A percentile compares a stretch with the other conserved stretches of the same genome.
Conservation (phyloP, 106 monocot species). For the Iris macrosiphon region DNA sequence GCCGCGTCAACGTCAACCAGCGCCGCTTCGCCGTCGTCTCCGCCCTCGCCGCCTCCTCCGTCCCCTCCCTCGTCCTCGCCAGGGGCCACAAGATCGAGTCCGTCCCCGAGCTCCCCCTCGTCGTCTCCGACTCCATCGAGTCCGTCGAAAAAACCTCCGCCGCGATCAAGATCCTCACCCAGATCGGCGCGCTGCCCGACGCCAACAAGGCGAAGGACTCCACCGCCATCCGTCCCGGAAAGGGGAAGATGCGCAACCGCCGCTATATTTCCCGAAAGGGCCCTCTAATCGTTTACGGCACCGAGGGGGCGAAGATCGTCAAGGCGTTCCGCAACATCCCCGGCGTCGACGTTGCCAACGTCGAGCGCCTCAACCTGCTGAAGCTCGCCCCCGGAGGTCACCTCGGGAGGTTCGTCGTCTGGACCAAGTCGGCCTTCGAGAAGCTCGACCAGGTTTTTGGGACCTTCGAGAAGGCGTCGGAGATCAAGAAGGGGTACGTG, state of each 20-base stretch:
- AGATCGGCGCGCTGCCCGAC: conserved; percentile 62
- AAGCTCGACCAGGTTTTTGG: conserved; percentile 73
- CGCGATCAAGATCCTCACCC: conserved; percentile 63
- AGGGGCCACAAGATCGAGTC: conserved; percentile 37
- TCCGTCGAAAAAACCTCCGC: conserved; percentile 56
- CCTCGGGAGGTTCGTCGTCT: conserved; percentile 65
- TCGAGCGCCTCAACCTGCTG: conserved; percentile 69
- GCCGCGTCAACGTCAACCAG: conserved; percentile 45
- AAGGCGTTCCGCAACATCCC: conserved; percentile 88
- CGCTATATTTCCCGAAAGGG: conserved; percentile 61
- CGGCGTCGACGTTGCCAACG: conserved; percentile 74
- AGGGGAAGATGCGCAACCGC: conserved; percentile 84
- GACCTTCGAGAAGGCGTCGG: conserved; percentile 58
- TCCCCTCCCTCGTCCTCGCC: conserved; percentile 57
- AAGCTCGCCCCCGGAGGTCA: conserved; percentile 82
- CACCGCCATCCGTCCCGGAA: conserved; percentile 57
- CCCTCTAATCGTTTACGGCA: conserved; percentile 72
- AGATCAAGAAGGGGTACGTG: conserved; percentile 67
- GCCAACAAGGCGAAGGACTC: conserved; percentile 79
- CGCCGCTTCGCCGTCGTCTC: conserved; percentile 36
- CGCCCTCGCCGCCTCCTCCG: conserved; percentile 44
- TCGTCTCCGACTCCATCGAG: conserved; percentile 40
- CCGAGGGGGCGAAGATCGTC: conserved; percentile 72
- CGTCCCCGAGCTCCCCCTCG: conserved; percentile 33
- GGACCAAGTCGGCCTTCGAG: conserved; percentile 89